phyloP scores from a whole-genome alignment of 345 rosid species.

The Geranium rotundifolium region DNA sequence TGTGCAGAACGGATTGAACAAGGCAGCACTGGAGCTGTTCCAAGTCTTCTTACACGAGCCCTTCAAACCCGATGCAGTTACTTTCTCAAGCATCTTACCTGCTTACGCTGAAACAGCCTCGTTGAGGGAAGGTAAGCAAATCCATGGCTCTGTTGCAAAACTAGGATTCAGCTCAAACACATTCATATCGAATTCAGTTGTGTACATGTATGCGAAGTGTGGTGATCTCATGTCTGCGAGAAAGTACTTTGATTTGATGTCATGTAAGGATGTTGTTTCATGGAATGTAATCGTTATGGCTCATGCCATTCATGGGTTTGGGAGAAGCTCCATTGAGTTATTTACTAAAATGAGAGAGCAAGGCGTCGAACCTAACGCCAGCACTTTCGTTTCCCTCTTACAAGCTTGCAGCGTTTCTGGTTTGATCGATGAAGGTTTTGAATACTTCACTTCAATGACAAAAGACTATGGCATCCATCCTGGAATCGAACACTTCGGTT shows the following conservation, averaged over 20 bases:
- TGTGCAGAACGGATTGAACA: conserved; percentile 36
- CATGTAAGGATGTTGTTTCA: conserved; percentile 56
- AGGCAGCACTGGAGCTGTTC: conserved; percentile 33
- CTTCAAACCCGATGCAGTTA: conserved; percentile 32
- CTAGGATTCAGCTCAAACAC: conserved; percentile 37
- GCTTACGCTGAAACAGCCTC: conserved; percentile 46
- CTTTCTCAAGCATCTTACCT: conserved; percentile 44
- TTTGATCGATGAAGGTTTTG: conserved; percentile 66
- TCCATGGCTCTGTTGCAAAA: conserved; percentile 42
- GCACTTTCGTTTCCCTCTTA: conserved; percentile 43
- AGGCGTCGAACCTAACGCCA: conserved; percentile 42
- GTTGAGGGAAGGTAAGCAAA: conserved; percentile 51
- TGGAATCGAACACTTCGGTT: conserved; percentile 63
- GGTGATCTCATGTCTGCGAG: conserved; percentile 32
- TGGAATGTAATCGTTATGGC: conserved; percentile 60
- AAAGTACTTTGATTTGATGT: conserved; percentile 36
- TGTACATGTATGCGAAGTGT: conserved; percentile 66
- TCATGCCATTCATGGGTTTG: conserved; percentile 57
- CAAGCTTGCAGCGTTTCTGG: conserved; percentile 79
- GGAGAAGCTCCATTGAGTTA: conserved; percentile 40
- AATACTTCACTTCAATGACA: conserved; percentile 47
- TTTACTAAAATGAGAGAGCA: conserved; percentile 38
- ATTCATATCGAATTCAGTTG: conserved; percentile 45
- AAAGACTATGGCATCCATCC: conserved; percentile 51
- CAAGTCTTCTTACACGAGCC: conserved; percentile 29